Conservation (phyloP, 2,329 filamentous ascomycete genomes). For the Bipolaris sorokiniana region DNA sequence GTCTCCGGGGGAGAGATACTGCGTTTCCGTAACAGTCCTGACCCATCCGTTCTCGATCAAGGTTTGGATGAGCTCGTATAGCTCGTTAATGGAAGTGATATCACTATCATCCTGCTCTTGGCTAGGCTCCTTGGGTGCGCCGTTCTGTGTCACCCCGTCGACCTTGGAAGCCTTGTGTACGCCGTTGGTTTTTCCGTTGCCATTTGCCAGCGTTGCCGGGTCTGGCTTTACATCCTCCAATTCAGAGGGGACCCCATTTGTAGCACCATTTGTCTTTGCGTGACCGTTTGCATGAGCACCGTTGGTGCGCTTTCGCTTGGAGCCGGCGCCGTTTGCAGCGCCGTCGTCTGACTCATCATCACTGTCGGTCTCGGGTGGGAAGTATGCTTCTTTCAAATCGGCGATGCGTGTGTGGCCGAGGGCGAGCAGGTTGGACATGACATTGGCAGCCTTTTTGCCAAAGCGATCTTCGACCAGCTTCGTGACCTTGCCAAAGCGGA, state of each 20-base stretch:
- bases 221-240: constrained; percentile 14
- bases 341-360: constrained; percentile 45
- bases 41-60: constrained; percentile 71
- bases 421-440: constrained; percentile 76
- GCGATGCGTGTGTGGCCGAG: constrained; percentile 77
- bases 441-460: constrained; percentile 73
- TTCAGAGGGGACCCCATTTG: constrained; percentile 19
- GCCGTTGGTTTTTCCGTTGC: constrained; percentile 20
- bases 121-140: constrained; percentile 11
- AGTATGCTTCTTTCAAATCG: constrained; percentile 71
- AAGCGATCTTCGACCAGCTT: constrained; percentile 75
- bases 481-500: constrained; percentile 81
- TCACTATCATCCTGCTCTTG: constrained; percentile 33
- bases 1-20: constrained; percentile 64
- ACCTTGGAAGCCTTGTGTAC: constrained; percentile 16
- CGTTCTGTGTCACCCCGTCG: constrained; percentile 16
- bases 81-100: constrained; percentile 49
- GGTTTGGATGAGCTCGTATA: constrained; percentile 53
- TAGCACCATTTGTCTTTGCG: constrained; percentile 23
- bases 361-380: constrained; percentile 41
- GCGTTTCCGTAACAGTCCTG: constrained; percentile 62
- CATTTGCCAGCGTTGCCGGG: constrained; percentile 12
- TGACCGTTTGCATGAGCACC: constrained; percentile 31
- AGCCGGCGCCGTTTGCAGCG: constrained; percentile 28
- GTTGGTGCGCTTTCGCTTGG: constrained; percentile 32